phyloP scores from a whole-genome alignment of 768 basidiomycete species.

The Mycena crocata region DNA sequence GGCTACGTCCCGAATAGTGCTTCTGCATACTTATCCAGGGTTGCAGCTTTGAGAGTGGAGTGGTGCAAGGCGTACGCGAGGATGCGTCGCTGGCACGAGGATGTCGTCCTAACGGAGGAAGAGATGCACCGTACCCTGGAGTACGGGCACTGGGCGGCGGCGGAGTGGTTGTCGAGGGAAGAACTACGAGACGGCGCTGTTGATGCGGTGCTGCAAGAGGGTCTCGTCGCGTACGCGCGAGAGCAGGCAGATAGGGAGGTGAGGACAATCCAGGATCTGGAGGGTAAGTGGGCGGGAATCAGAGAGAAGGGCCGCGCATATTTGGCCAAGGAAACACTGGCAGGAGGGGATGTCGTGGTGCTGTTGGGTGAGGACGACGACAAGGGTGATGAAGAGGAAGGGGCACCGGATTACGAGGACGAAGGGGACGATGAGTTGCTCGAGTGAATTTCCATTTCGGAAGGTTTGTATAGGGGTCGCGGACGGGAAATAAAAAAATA shows the following conservation, averaged over 20 bases:
- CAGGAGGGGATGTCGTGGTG: neutral
- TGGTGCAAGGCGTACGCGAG: conserved; percentile 7
- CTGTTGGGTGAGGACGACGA: neutral
- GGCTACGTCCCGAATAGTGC: neutral
- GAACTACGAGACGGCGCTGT: neutral
- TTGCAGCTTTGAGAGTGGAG: conserved; percentile 1
- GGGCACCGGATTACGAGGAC: neutral
- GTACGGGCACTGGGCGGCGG: neutral
- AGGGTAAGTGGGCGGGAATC: neutral
- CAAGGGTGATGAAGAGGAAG: neutral
- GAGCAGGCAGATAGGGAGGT: neutral
- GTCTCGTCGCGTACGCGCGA: neutral
- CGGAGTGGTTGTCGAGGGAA: neutral
- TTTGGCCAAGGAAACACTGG: neutral
- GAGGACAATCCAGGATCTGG: neutral
- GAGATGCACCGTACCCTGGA: conserved; percentile 17
- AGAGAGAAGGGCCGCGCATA: neutral
- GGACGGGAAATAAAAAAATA: no score
- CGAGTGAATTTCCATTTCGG: no score
- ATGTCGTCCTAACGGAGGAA: conserved; percentile 6
- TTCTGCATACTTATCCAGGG: neutral
- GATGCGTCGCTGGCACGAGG: conserved; percentile 18
- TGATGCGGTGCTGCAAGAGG: neutral
- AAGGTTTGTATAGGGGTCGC: no score
- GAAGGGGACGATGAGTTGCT: neutral